Conservation (phyloP, 2,329 filamentous ascomycete species). For the Alternaria longipes region DNA sequence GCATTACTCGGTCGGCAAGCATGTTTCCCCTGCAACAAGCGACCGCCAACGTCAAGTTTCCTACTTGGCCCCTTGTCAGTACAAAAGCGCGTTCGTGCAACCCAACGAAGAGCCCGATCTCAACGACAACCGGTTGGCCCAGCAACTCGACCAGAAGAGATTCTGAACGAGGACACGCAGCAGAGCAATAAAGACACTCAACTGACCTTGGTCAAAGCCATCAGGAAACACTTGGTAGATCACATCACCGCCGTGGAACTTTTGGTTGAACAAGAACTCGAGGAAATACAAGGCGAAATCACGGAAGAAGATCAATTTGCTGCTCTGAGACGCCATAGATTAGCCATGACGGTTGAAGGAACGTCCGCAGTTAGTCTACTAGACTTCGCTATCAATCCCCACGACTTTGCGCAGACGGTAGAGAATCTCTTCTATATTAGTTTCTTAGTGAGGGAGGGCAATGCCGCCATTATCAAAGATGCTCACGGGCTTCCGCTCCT, state of each 20-base stretch:
- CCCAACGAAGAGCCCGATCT: constrained; percentile 73
- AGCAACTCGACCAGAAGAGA: constrained; percentile 77
- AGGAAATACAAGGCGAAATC: constrained; percentile 35
- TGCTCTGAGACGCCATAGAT: constrained; percentile 71
- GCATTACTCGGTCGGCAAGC: constrained; percentile 80
- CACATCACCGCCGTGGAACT: constrained; percentile 51
- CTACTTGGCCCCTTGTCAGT: constrained; percentile 88
- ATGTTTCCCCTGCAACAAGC: constrained; percentile 74
- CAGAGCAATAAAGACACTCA: constrained; percentile 81
- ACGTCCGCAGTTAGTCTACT: constrained; percentile 75
- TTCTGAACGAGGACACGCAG: constrained; percentile 77
- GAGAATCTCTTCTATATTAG: constrained; percentile 98
- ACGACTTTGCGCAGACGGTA: constrained; percentile 90
- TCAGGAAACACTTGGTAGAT: constrained; percentile 67
- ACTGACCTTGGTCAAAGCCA: constrained; percentile 79
- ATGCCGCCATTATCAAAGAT: constrained; percentile 77
- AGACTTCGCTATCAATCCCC: constrained; percentile 88
- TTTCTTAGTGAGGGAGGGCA: constrained; percentile 90
- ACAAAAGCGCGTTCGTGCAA: constrained; percentile 80
- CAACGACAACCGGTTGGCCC: constrained; percentile 73
- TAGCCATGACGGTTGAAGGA: constrained; percentile 67
- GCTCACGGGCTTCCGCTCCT: constrained; percentile 78
- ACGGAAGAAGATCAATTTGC: constrained; percentile 52
- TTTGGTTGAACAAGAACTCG: constrained; percentile 54
- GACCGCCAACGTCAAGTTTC: constrained; percentile 83